Conservation (phyloP, 2,329 filamentous ascomycete species). For the Pyrenophora seminiperda region DNA sequence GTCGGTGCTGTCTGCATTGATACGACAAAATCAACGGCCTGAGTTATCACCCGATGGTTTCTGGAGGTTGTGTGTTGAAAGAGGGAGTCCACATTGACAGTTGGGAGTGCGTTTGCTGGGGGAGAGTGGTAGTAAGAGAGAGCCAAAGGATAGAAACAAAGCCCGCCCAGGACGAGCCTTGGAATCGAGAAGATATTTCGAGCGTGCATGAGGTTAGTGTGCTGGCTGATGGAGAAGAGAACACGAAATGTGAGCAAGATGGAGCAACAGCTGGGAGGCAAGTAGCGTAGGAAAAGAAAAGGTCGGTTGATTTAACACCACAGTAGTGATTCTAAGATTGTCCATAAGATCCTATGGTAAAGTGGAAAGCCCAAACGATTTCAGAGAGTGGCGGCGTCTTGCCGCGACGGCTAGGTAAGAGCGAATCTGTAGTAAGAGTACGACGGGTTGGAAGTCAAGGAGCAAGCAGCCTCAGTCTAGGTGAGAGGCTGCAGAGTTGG, state of each 20-base stretch:
- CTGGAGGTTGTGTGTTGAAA: slow-evolving; percentile 31
- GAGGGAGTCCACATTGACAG: slow-evolving; percentile 24
- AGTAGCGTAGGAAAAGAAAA: slow-evolving; percentile 1
- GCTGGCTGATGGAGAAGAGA: background rate
- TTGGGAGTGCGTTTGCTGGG: slow-evolving; percentile 17
- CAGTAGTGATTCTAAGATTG: background rate
- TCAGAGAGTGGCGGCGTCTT: slow-evolving; percentile 16
- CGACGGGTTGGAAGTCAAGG: slow-evolving; percentile 10
- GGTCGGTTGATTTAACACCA: background rate
- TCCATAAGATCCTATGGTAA: background rate
- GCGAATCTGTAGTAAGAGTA: slow-evolving; percentile 15
- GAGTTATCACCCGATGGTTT: slow-evolving; percentile 30
- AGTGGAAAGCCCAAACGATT: too few relatives aligned
- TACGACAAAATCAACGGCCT: slow-evolving; percentile 31
- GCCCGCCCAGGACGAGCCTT: background rate
- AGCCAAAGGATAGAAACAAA: background rate
- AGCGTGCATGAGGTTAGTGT: background rate
- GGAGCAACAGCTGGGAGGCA: background rate
- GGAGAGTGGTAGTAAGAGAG: slow-evolving; percentile 24
- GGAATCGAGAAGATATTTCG: background rate
- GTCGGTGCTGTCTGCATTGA: slow-evolving; percentile 39
- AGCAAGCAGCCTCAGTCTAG: slow-evolving; percentile 3
- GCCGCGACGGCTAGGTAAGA: slow-evolving; percentile 21
- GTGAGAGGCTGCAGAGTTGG: background rate
- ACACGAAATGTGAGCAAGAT: background rate